These are phyloP conservation scores for Chenopodium album DNA, from an alignment of 148 eudicot genomes.

Conservation along the genomic window DNA sequence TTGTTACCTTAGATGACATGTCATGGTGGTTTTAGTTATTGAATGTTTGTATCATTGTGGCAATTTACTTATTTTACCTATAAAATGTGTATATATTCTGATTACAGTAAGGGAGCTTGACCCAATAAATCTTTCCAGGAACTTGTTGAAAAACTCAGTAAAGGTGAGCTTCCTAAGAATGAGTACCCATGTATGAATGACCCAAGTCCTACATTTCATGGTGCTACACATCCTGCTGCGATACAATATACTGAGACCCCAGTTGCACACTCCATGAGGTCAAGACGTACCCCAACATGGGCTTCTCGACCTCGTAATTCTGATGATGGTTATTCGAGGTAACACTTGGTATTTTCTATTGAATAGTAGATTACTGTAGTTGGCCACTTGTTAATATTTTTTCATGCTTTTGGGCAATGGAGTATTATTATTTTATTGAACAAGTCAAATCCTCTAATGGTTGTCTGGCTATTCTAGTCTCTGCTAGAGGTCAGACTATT, in stretches of 20 bases:
- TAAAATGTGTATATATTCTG: not conserved
- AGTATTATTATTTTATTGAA: not conserved
- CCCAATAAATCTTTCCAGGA: conserved; percentile 50
- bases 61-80: not conserved
- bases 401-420: not conserved
- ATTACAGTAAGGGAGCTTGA: not conserved
- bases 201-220: conserved; percentile 84
- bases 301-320: conserved; percentile 80
- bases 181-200: conserved; percentile 97
- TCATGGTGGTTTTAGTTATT: not conserved
- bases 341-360: conserved; percentile 3
- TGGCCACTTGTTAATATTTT: not conserved
- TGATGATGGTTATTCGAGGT: conserved; percentile 99
- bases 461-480: not conserved
- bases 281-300: conserved; percentile 87
- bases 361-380: not conserved
- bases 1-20: not conserved
- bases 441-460: not conserved
- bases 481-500: not conserved
- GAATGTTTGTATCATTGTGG: not conserved
- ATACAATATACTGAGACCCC: conserved; percentile 48
- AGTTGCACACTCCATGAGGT: conserved; percentile 77
- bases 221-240: conserved; percentile 52
- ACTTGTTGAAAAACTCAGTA: conserved; percentile 76
- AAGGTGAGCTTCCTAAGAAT: conserved; percentile 79